Conservation (phyloP, 1,284 basidiomycete species). For the Apiotrichum mycotoxinovorans region DNA sequence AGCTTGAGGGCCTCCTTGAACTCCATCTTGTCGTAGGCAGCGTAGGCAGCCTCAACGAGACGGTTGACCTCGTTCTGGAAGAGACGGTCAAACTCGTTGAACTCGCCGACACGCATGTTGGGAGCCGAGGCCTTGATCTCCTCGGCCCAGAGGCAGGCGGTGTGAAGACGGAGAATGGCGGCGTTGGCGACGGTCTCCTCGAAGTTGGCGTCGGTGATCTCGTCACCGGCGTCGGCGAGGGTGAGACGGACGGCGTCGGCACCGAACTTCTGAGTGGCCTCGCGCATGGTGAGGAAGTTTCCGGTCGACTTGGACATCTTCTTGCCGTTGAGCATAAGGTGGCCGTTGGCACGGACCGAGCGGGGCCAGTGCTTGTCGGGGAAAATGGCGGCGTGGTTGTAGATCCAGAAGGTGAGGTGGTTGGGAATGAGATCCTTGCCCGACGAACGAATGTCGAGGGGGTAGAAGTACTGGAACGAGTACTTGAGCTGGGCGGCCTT, state of each 20-base stretch:
- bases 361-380: constrained; percentile 89
- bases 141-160: constrained; percentile 88
- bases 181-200: constrained; percentile 99
- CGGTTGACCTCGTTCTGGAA: constrained; percentile 92
- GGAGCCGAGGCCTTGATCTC: constrained; percentile 64
- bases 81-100: constrained; percentile 67
- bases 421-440: constrained; percentile 98
- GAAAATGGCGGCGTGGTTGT: constrained; percentile 93
- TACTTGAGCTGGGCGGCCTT: constrained; percentile 81
- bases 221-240: constrained; percentile 95
- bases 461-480: constrained; percentile 97
- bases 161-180: constrained; percentile 91
- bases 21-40: constrained; percentile 72
- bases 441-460: constrained; percentile 97
- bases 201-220: constrained; percentile 84
- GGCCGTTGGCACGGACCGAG: constrained; percentile 92
- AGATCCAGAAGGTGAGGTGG: constrained; percentile 91
- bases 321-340: constrained; percentile 95
- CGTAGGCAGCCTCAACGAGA: constrained; percentile 73
- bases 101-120: constrained; percentile 63
- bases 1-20: constrained; percentile 95
- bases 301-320: constrained; percentile 98
- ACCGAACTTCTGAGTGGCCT: constrained; percentile 51
- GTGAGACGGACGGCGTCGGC: constrained; percentile 74
- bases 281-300: constrained; percentile 51